Conservation (phyloP, 331 rosid species). For the Pyrus hybrid region DNA sequence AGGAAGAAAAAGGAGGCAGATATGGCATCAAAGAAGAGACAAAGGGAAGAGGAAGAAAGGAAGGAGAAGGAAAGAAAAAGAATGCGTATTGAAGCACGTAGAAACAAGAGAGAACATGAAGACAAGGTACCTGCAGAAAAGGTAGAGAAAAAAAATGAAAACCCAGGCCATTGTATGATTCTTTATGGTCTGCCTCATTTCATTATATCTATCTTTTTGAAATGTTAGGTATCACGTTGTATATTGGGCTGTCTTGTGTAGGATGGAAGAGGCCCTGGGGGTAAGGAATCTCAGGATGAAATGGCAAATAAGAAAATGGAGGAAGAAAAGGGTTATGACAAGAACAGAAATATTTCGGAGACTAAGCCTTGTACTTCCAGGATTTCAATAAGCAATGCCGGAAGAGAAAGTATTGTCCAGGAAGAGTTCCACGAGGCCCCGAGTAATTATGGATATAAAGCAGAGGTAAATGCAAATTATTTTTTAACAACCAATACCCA, state of each 20-base stretch:
- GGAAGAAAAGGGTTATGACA: constrained; percentile 15
- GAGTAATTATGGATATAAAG: constrained; percentile 20
- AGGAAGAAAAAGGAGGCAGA: constrained; percentile 64
- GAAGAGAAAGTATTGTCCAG: constrained; percentile 24
- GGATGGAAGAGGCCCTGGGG: constrained; percentile 43
- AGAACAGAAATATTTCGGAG: constrained; percentile 20
- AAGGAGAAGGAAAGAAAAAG: constrained; percentile 76
- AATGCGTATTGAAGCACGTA: constrained; percentile 52
- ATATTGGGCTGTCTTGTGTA: constrained; percentile 26
- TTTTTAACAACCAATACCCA: too few relatives aligned
- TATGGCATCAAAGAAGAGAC: constrained; percentile 74
- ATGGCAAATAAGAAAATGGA: constrained; percentile 21
- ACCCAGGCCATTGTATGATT: constrained; percentile 38
- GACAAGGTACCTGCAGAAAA: constrained; percentile 47
- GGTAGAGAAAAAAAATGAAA: constrained; percentile 34
- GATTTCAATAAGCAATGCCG: constrained; percentile 23
- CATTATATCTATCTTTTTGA: not conserved
- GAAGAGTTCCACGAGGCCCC: constrained; percentile 17
- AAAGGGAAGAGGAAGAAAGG: constrained; percentile 73
- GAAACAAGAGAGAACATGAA: constrained; percentile 47
- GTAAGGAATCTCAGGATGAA: constrained; percentile 31
- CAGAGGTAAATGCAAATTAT: constrained; percentile 34
- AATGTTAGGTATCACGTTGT: constrained; percentile 9
- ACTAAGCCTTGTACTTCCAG: constrained; percentile 19
- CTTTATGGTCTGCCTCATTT: constrained; percentile 3